Conservation (phyloP, 148 eudicot species). For the Euryodendron excelsum region DNA sequence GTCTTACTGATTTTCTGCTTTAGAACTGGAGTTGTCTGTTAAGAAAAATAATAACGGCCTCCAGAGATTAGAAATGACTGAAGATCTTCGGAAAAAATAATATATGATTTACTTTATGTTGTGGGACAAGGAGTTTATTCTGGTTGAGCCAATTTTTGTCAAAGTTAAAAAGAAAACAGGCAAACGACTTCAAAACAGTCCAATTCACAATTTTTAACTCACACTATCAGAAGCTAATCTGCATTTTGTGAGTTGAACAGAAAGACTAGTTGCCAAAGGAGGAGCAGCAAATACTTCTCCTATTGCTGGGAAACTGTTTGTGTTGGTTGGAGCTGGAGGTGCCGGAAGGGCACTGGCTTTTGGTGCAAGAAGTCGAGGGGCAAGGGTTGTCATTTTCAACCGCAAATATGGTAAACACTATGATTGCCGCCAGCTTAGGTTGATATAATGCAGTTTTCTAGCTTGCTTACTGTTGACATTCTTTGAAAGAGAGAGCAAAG, state of each 20-base stretch:
- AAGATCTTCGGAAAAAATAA: not conserved
- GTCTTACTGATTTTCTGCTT: not conserved
- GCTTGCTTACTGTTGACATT: not conserved
- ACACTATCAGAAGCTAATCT: constrained; percentile 3
- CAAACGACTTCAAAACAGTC: not conserved
- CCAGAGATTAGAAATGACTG: not conserved
- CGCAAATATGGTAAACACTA: constrained; percentile 38
- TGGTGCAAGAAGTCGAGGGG: constrained; percentile 55
- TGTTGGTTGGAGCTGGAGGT: constrained; percentile 54
- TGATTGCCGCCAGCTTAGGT: not conserved
- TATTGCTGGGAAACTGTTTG: constrained; percentile 39
- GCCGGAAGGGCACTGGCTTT: constrained; percentile 54
- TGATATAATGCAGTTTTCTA: not conserved
- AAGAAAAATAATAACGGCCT: not conserved
- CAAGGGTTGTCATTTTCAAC: constrained; percentile 46
- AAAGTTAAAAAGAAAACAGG: not conserved
- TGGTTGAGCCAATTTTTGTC: not conserved
- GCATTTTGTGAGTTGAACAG: constrained; percentile 24
- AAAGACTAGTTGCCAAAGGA: constrained; percentile 24
- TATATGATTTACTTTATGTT: not conserved
- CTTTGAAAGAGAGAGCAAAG: constrained; percentile 37
- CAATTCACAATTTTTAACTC: not conserved
- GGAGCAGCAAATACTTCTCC: constrained; percentile 26
- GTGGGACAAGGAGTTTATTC: not conserved
- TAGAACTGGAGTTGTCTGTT: not conserved